Percentiles rank a stretch among this genome's conserved stretches.
Conservation (phyloP, 2,329 filamentous ascomycete genomes). For the Diaporthe eres region DNA sequence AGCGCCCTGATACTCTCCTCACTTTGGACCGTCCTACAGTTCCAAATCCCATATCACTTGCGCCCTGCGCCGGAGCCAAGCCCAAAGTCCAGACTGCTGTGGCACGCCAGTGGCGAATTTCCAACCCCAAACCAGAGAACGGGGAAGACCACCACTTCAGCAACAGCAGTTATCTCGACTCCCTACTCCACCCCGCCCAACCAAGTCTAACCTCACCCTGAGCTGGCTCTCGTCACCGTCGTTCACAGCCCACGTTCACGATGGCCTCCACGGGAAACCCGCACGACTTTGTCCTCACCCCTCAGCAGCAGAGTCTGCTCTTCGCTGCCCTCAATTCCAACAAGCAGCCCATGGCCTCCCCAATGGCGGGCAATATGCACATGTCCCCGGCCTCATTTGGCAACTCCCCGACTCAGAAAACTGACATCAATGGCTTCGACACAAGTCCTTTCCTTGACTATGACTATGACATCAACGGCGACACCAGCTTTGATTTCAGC, state of each 20-base stretch:
- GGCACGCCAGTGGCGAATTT: conserved; percentile 37
- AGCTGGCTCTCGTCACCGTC: conserved; percentile 17
- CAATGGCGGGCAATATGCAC: conserved; percentile 56
- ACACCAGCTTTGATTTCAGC: conserved; percentile 84
- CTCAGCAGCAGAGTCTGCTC: conserved; percentile 82
- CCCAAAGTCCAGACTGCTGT: conserved; percentile 11
- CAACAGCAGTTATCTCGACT: conserved; percentile 1
- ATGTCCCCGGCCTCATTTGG: conserved; percentile 65
- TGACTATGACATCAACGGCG: conserved; percentile 81
- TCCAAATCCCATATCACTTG: neutral
- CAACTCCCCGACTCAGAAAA: conserved; percentile 62
- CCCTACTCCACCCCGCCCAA: conserved; percentile 18
- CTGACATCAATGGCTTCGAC: conserved; percentile 68
- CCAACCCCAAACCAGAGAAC: conserved; percentile 26
- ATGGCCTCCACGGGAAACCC: conserved; percentile 68
- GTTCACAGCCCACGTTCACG: conserved; percentile 43
- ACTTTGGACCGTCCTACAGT: neutral
- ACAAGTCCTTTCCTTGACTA: conserved; percentile 90
- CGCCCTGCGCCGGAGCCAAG: conserved; percentile 24
- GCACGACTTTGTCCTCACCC: conserved; percentile 77
- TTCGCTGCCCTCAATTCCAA: conserved; percentile 84
- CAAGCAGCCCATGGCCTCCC: conserved; percentile 56
- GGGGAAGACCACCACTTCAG: conserved; percentile 22
- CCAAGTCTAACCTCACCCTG: conserved; percentile 1
- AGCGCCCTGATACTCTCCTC: neutral